Evolutionary conservation across 345 rosid genomes (phyloP).

Genomic region (Odontarrhena argentea): DNA sequence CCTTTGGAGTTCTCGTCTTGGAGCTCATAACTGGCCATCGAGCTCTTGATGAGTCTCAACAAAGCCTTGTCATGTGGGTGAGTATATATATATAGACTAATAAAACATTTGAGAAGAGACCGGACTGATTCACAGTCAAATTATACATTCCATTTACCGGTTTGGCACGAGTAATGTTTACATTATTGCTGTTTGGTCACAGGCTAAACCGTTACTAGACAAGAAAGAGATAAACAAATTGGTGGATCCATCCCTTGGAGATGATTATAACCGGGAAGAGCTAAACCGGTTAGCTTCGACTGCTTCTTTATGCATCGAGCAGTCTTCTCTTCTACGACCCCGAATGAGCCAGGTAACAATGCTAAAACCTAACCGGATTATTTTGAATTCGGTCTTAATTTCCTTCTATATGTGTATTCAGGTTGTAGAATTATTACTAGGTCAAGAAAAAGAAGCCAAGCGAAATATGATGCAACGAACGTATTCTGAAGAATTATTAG

Average conservation of each 20-base stretch:
- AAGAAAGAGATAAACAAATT: conserved; percentile 52
- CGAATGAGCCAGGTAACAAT: conserved; percentile 78
- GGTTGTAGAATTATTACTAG: conserved; percentile 74
- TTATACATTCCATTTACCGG: not conserved
- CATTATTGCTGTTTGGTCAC: conserved; percentile 13
- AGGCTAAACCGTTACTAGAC: conserved; percentile 87
- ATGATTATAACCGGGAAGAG: conserved; percentile 64
- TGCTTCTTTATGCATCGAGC: conserved; percentile 81
- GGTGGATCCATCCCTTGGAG: conserved; percentile 65
- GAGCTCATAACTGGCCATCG: conserved; percentile 83
- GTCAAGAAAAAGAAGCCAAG: conserved; percentile 49
- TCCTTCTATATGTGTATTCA: conserved; percentile 34
- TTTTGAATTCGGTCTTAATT: not conserved
- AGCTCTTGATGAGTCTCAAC: conserved; percentile 68
- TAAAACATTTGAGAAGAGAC: conserved; percentile 22
- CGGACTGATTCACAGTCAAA: not conserved
- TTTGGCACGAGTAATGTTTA: conserved; percentile 17
- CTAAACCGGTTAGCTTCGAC: conserved; percentile 63
- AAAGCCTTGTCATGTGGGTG: conserved; percentile 87
- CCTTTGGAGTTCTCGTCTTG: conserved; percentile 86
- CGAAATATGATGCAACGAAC: conserved; percentile 54
- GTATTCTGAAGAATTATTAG: conserved; percentile 67
- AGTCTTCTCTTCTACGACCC: conserved; percentile 83
- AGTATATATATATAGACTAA: conserved; percentile 12
- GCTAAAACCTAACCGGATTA: no score